A percentile compares a stretch with the other conserved stretches of the same genome.
Conservation (phyloP, 2,329 filamentous ascomycete genomes). For the Hymenoscyphus fraxineus region DNA sequence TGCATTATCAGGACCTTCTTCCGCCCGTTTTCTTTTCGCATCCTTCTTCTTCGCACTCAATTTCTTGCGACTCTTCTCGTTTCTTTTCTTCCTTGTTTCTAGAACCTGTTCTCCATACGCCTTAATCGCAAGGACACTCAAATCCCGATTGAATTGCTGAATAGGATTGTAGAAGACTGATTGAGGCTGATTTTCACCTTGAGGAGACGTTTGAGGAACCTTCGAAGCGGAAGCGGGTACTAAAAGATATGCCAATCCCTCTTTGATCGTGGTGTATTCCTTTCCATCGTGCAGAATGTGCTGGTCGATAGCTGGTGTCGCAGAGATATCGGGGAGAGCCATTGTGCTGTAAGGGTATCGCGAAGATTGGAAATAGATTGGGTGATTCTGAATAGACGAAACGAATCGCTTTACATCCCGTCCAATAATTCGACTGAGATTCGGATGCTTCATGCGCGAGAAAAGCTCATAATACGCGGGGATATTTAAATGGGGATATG, state of each 20-base stretch:
- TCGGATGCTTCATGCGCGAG: neutral
- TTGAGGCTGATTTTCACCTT: slow-evolving; percentile 58
- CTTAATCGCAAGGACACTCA: slow-evolving; percentile 89
- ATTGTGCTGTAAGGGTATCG: slow-evolving; percentile 2
- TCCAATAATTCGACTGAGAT: neutral
- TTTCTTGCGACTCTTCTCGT: slow-evolving; percentile 39
- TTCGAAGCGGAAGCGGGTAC: slow-evolving; percentile 52
- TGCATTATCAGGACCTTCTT: slow-evolving; percentile 33
- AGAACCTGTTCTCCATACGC: slow-evolving; percentile 73
- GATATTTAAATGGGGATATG: neutral
- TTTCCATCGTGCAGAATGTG: slow-evolving; percentile 44
- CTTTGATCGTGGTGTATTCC: slow-evolving; percentile 58
- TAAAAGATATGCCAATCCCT: slow-evolving; percentile 66
- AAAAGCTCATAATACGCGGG: neutral
- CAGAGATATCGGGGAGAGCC: slow-evolving; percentile 27
- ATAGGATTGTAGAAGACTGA: slow-evolving; percentile 99
- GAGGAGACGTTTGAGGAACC: slow-evolving; percentile 40
- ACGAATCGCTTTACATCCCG: neutral
- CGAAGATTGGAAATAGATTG: neutral
- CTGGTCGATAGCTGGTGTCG: slow-evolving; percentile 31
- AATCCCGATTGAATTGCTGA: slow-evolving; percentile 95
- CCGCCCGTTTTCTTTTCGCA: slow-evolving; percentile 47
- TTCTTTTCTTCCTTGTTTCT: slow-evolving; percentile 43
- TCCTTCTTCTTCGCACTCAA: slow-evolving; percentile 37
- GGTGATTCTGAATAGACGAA: neutral